Percentiles rank a stretch among this genome's conserved stretches.
phyloP scores from a whole-genome alignment of 139 green algal species.

The Closterium sp. region DNA sequence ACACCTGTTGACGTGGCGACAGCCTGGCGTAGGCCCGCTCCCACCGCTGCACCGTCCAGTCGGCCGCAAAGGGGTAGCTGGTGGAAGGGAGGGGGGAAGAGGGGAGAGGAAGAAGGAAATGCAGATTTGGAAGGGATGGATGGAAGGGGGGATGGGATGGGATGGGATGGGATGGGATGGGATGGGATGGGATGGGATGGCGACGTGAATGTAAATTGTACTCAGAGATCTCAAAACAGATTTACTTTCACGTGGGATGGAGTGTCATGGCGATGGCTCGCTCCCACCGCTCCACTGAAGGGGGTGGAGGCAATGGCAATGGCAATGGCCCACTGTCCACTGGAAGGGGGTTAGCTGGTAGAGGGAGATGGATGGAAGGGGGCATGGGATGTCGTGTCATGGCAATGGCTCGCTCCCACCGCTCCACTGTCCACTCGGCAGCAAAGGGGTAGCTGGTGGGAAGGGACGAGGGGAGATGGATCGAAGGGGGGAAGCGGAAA shows the following conservation, averaged over 20 bases:
- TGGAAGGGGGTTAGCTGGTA: too few species aligned
- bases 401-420: background rate
- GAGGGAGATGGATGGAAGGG: background rate
- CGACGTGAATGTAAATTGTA: too few species aligned
- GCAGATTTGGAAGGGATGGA: background rate
- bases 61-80: slow-evolving; percentile 26
- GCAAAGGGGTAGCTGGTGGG: too few species aligned
- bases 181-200: too few species aligned
- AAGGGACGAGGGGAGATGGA: too few species aligned
- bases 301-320: background rate
- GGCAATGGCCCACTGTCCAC: background rate
- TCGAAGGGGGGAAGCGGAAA: too few species aligned
- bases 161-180: too few species aligned
- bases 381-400: background rate
- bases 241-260: too few species aligned
- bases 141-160: too few species aligned
- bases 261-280: background rate
- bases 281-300: background rate
- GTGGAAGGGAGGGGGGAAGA: background rate
- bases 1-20: slow-evolving; percentile 28
- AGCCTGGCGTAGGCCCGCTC: slow-evolving; percentile 24
- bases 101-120: background rate
- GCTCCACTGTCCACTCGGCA: background rate
- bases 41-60: slow-evolving; percentile 26
- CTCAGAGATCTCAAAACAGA: too few species aligned